Conservation (phyloP, 352 stramenopile species). For the Globisporangium sylvaticum region DNA sequence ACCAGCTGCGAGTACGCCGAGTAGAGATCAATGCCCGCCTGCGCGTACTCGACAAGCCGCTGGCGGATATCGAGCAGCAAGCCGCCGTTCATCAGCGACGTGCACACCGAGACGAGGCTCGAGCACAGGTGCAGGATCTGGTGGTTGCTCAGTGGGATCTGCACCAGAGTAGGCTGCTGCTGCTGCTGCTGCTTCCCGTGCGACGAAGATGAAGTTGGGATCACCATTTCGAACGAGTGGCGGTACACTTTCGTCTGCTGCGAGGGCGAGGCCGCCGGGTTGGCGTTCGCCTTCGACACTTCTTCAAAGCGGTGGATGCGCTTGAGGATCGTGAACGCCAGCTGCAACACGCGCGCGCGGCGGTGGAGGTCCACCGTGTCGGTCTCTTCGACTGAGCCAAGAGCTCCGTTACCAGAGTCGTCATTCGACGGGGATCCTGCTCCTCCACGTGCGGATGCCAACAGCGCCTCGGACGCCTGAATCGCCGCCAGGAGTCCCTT, state of each 20-base stretch:
- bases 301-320: conserved; percentile 61
- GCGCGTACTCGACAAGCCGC: conserved; percentile 40
- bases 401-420: not conserved
- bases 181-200: conserved; percentile 14
- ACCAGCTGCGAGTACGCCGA: conserved; percentile 44
- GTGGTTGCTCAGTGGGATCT: conserved; percentile 58
- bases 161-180: conserved; percentile 26
- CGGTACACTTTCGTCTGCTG: conserved; percentile 30
- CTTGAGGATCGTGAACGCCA: conserved; percentile 55
- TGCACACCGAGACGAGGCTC: conserved; percentile 47
- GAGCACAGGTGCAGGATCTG: conserved; percentile 56
- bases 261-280: conserved; percentile 4
- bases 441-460: conserved; percentile 8
- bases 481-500: conserved; percentile 49
- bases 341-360: conserved; percentile 52
- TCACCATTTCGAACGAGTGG: conserved; percentile 65
- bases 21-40: conserved; percentile 30
- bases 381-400: not conserved
- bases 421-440: not conserved
- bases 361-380: conserved; percentile 40
- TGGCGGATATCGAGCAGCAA: conserved; percentile 46
- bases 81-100: conserved; percentile 30
- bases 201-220: conserved; percentile 15
- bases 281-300: conserved; percentile 32
- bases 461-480: conserved; percentile 37